Evolutionary conservation across 1,284 basidiomycete genomes (phyloP).

Genomic region (Ceratobasidium sp.): DNA sequence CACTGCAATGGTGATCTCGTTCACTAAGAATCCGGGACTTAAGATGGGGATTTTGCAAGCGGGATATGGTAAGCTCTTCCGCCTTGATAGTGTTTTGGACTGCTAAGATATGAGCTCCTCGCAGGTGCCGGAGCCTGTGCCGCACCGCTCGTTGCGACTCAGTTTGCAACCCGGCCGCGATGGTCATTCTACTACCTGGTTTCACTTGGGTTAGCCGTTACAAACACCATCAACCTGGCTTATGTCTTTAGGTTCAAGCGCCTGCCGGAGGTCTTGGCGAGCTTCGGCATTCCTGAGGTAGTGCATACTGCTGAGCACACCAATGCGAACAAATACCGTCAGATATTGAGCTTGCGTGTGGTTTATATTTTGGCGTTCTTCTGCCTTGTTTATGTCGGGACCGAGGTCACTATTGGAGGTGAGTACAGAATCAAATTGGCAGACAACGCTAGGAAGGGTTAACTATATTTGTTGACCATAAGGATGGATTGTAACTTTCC

Average conservation of each 20-base stretch:
- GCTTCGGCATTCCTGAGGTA: slow-evolving; percentile 44
- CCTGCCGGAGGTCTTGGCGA: slow-evolving; percentile 46
- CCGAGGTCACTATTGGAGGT: slow-evolving; percentile 67
- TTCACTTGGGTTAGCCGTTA: slow-evolving; percentile 44
- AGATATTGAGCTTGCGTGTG: slow-evolving; percentile 45
- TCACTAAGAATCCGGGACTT: slow-evolving; percentile 43
- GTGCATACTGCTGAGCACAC: slow-evolving; percentile 35
- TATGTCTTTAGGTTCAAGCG: slow-evolving; percentile 57
- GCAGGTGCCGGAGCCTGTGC: slow-evolving; percentile 48
- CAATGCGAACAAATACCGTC: slow-evolving; percentile 43
- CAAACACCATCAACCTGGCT: slow-evolving; percentile 54
- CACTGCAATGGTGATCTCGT: slow-evolving; percentile 43
- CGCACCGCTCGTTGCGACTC: slow-evolving; percentile 48
- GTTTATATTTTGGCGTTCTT: slow-evolving; percentile 65
- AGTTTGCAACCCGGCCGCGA: slow-evolving; percentile 45
- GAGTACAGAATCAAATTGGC: no score
- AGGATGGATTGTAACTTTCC: slow-evolving; percentile 70
- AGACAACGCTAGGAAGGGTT: background rate
- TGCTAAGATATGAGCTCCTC: background rate
- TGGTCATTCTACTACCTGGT: slow-evolving; percentile 52
- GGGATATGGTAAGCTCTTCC: slow-evolving; percentile 39
- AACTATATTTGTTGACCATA: background rate
- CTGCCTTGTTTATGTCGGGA: slow-evolving; percentile 65
- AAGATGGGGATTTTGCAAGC: slow-evolving; percentile 50
- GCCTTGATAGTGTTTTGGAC: background rate